Evolutionary conservation across 1,284 basidiomycete genomes (phyloP), one percentile per base, ranked within the genome.

Genomic region (Marasmius tenuissimus): DNA sequence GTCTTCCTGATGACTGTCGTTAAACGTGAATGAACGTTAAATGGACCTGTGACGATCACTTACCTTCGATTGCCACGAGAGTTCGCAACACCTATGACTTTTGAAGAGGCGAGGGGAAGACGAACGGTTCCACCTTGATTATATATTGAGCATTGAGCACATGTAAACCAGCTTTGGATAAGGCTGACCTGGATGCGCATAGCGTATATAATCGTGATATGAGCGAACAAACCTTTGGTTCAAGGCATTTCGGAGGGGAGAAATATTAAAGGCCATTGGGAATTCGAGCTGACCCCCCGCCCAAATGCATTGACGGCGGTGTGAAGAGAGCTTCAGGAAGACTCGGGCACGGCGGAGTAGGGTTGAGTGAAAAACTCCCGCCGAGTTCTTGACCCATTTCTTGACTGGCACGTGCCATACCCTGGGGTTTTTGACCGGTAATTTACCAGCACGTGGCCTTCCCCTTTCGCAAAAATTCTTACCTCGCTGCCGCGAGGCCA

Each of bases 1-100:
- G 72, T 97, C 94, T 75, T 96, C 94, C 73, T 96, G 94, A 66
- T 94, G 82, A 65, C 85, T 87, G 61, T 75, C 27, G 52, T 38
- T 54, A 18, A 54, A 54, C 85, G 65, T 57, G 33, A 51, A 60
- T 63, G 35, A 48, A 61, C 63, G 57, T 50, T 33, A 45, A 39
- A 33, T 58, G 18, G 33, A 57, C 42, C 38, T 34, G 56, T 22
- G n/a, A 7, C 27, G 45, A 58, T 42, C 12, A 56, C 78, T 47
- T 72, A 91, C 92, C 81, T 81, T 76, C 92, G 80, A 65, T 86
- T 86, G 35, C 93, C 93, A 57, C 93, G 83, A 50, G 90, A 91
- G 57, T 84, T 85, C n/a, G 85, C 85, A 47, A 89, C 79, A 12
- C 93, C 93, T 60, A 94, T 87, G 55, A 94, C 72, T 63, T 83